Conservation (phyloP, 768 basidiomycete species). For the Tylopilus balloui region DNA sequence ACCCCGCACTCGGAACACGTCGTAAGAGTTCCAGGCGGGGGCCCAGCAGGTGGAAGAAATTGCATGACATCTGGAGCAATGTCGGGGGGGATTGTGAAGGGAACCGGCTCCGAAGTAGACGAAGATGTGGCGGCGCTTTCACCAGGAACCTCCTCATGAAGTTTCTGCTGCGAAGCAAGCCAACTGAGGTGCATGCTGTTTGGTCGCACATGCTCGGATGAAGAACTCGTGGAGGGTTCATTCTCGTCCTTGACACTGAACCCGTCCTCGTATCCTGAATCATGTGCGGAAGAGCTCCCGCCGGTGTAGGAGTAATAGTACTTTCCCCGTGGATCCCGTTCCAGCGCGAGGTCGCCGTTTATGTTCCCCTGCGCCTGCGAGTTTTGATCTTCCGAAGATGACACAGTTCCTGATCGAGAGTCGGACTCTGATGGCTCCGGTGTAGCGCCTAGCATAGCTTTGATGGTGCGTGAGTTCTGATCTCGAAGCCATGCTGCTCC, state of each 20-base stretch:
- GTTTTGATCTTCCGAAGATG: slow-evolving; percentile 27
- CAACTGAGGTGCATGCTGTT: slow-evolving; percentile 65
- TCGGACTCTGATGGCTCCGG: slow-evolving; percentile 60
- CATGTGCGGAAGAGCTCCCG: slow-evolving; percentile 47
- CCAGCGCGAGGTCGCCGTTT: slow-evolving; percentile 60
- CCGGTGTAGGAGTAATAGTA: slow-evolving; percentile 72
- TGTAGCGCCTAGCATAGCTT: slow-evolving; percentile 52
- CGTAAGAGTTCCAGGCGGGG: slow-evolving; percentile 62
- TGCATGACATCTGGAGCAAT: slow-evolving; percentile 52
- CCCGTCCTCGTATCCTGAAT: slow-evolving; percentile 52
- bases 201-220: slow-evolving; percentile 43
- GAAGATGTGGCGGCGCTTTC: slow-evolving; percentile 11
- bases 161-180: slow-evolving; percentile 52
- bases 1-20: slow-evolving; percentile 80
- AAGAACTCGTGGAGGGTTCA: slow-evolving; percentile 25
- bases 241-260: slow-evolving; percentile 34
- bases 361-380: slow-evolving; percentile 38
- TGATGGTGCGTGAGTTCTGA: slow-evolving; percentile 65
- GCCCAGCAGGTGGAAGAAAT: slow-evolving; percentile 42
- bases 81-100: slow-evolving; percentile 28
- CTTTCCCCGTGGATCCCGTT: slow-evolving; percentile 63
- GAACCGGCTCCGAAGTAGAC: slow-evolving; percentile 16
- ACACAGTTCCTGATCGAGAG: slow-evolving; percentile 38
- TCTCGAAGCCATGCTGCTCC: slow-evolving; percentile 81
- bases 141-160: slow-evolving; percentile 18